phyloP scores from a whole-genome alignment of 768 basidiomycete species.

The Russula foetens region DNA sequence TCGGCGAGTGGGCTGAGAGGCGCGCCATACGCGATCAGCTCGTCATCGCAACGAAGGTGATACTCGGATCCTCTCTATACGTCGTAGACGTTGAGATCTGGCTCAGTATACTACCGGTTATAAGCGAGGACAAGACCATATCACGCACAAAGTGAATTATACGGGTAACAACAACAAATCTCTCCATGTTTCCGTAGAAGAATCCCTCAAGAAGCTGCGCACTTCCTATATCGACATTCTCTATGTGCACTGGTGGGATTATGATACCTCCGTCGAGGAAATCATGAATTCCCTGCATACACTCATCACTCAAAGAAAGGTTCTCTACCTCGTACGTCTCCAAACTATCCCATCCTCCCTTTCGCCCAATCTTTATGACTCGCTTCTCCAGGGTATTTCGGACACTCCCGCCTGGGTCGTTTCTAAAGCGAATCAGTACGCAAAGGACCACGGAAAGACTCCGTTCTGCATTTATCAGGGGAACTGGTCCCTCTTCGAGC shows the following conservation, averaged over 20 bases:
- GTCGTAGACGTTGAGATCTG: conserved; percentile 11
- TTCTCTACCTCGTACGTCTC: conserved; percentile 27
- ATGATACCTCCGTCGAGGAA: conserved; percentile 43
- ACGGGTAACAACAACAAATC: conserved; percentile 38
- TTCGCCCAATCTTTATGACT: not conserved
- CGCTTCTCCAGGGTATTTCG: conserved; percentile 1
- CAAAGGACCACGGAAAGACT: conserved; percentile 31
- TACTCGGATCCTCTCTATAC: not conserved
- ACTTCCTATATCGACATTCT: conserved; percentile 41
- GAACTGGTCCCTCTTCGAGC: conserved; percentile 29
- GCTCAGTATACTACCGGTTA: conserved; percentile 2
- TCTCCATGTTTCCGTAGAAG: conserved; percentile 32
- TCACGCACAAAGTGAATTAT: conserved; percentile 27
- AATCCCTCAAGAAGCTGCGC: conserved; percentile 39
- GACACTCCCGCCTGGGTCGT: conserved; percentile 34
- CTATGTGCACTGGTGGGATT: conserved; percentile 46
- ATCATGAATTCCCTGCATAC: conserved; percentile 47
- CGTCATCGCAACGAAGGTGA: conserved; percentile 40
- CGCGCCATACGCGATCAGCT: conserved; percentile 40
- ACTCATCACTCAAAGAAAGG: conserved; percentile 43
- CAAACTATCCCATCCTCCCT: too few relatives aligned
- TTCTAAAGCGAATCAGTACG: conserved; percentile 33
- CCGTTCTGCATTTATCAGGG: conserved; percentile 31
- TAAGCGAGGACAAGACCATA: conserved; percentile 20
- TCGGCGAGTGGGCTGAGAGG: conserved; percentile 44